phyloP scores from a whole-genome alignment of 108 stramenopile genomes.

The Aurantiochytrium sp. region DNA sequence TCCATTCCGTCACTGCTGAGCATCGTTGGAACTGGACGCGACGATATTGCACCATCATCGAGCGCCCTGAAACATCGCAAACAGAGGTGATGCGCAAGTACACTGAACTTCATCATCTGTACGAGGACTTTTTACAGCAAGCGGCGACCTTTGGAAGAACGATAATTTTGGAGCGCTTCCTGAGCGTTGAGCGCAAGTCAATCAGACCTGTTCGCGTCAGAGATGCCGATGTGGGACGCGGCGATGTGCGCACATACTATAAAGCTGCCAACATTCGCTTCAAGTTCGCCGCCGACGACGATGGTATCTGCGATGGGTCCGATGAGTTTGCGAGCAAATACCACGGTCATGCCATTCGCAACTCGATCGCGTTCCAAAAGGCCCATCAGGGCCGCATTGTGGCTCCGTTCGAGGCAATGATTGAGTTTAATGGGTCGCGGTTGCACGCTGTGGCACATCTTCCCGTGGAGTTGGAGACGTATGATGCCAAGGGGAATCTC shows the following conservation, averaged over 20 bases:
- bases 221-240: conserved; percentile 35
- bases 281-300: conserved; percentile 40
- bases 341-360: conserved; percentile 31
- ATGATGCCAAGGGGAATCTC: conserved; percentile 34
- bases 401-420: conserved; percentile 29
- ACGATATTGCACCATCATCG: conserved; percentile 10
- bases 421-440: conserved; percentile 50
- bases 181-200: conserved; percentile 27
- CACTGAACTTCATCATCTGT: conserved; percentile 14
- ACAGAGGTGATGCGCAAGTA: background rate
- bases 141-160: conserved; percentile 27
- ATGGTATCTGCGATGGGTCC: conserved; percentile 50
- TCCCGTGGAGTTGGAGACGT: conserved; percentile 16
- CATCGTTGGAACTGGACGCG: conserved; percentile 21
- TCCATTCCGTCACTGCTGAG: background rate
- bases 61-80: background rate
- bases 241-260: conserved; percentile 19
- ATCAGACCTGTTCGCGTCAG: conserved; percentile 19
- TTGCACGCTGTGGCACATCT: conserved; percentile 44
- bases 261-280: conserved; percentile 45
- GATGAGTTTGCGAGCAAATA: conserved; percentile 51
- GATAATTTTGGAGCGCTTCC: conserved; percentile 34
- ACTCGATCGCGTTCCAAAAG: conserved; percentile 39
- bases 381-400: background rate
- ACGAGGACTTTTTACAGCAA: conserved; percentile 18